These are phyloP conservation scores for Anisodus tanguticus DNA, from an alignment of 257 asterid species.

Conservation along the genomic window DNA sequence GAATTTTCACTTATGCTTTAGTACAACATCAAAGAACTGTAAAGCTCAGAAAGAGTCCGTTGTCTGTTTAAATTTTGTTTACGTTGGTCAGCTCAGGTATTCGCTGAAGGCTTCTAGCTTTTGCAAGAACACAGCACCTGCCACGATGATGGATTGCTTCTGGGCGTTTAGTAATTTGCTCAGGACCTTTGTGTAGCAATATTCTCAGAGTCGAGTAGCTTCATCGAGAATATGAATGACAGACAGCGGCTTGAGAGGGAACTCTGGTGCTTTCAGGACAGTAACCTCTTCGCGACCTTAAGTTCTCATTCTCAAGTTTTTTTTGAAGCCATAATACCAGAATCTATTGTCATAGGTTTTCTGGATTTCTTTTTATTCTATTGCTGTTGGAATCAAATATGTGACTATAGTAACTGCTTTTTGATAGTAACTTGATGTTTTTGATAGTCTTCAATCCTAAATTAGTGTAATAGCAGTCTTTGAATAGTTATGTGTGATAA, in stretches of 20 bases:
- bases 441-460: not conserved
- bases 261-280: slow-evolving; percentile 20
- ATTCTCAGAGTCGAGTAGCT: not conserved
- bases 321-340: not conserved
- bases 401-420: not conserved
- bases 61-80: not conserved
- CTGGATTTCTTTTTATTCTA: not conserved
- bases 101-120: not conserved
- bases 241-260: not conserved
- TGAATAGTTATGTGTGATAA: slow-evolving; percentile 46
- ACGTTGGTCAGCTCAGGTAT: not conserved
- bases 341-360: slow-evolving; percentile 27
- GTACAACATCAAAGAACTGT: slow-evolving; percentile 6
- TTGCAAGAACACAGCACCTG: not conserved
- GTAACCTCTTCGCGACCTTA: not conserved
- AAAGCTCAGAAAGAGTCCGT: slow-evolving; percentile 1
- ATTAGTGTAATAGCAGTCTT: slow-evolving; percentile 22
- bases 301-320: not conserved
- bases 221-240: slow-evolving; percentile 15
- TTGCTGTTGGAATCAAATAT: slow-evolving; percentile 8
- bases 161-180: slow-evolving; percentile 18
- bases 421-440: not conserved
- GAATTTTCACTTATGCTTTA: slow-evolving; percentile 13
- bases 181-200: not conserved
- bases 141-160: not conserved